A percentile compares a stretch with the other conserved stretches of the same genome.
Conservation (phyloP, 2,329 filamentous ascomycete genomes). For the Ophiostoma himal-ulmi region DNA sequence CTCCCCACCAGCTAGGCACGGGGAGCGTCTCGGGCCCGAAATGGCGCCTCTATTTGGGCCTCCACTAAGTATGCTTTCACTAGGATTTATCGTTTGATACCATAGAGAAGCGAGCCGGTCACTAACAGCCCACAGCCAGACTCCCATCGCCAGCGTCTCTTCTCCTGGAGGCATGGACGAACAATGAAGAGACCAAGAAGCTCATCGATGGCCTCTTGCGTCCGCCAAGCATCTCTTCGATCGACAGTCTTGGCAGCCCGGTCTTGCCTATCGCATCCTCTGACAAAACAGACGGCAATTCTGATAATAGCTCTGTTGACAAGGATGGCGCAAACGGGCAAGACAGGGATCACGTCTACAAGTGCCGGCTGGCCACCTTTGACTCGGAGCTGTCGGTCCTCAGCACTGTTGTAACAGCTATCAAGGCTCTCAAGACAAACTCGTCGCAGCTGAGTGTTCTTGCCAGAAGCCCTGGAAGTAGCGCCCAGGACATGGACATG, state of each 20-base stretch:
- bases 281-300: not conserved
- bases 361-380: conserved; percentile 19
- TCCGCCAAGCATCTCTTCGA: not conserved
- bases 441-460: conserved; percentile 17
- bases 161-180: conserved; percentile 26
- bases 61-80: conserved; percentile 16
- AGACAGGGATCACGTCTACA: not conserved
- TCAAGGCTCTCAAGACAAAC: conserved; percentile 20
- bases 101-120: not conserved
- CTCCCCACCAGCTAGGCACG: not conserved
- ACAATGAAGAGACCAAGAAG: conserved; percentile 17
- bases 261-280: not conserved
- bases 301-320: not conserved
- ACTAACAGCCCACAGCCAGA: conserved; percentile 16
- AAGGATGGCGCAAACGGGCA: not conserved
- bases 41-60: conserved; percentile 25
- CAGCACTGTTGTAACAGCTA: conserved; percentile 21
- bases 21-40: not conserved
- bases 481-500: conserved; percentile 11
- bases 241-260: not conserved
- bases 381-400: conserved; percentile 23
- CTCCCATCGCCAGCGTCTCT: conserved; percentile 21
- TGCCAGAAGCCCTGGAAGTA: not conserved
- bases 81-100: not conserved
- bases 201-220: conserved; percentile 20